phyloP scores from a whole-genome alignment of 2,329 filamentous ascomycete genomes.

The Fusarium paranaense region DNA sequence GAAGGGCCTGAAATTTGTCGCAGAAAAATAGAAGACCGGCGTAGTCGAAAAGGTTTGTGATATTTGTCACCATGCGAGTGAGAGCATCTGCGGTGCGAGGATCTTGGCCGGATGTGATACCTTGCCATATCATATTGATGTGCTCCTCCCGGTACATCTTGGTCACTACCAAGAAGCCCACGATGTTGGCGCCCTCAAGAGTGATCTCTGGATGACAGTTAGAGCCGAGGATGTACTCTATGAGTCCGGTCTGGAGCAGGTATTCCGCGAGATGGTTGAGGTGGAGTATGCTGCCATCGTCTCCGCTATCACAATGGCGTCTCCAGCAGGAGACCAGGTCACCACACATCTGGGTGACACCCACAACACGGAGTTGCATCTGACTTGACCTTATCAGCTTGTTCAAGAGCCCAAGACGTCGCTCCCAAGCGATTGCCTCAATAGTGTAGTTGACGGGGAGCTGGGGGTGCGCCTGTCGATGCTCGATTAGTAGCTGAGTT shows the following conservation, averaged over 20 bases:
- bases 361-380: constrained; percentile 89
- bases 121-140: constrained; percentile 86
- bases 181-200: constrained; percentile 81
- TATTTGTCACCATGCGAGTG: constrained; percentile 70
- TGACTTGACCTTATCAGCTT: constrained; percentile 84
- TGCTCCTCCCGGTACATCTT: constrained; percentile 77
- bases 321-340: constrained; percentile 78
- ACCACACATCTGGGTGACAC: constrained; percentile 78
- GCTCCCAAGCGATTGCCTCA: constrained; percentile 69
- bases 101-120: constrained; percentile 84
- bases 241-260: constrained; percentile 75
- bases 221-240: constrained; percentile 89
- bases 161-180: constrained; percentile 88
- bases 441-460: constrained; percentile 54
- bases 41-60: constrained; percentile 61
- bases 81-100: constrained; percentile 86
- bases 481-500: constrained; percentile 40
- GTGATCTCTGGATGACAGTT: constrained; percentile 95
- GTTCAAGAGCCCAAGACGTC: constrained; percentile 76
- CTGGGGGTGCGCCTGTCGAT: constrained; percentile 48
- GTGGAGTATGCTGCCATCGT: constrained; percentile 57
- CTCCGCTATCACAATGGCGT: constrained; percentile 61
- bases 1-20: constrained; percentile 74
- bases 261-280: constrained; percentile 77
- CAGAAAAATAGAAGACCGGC: constrained; percentile 73